phyloP scores from a whole-genome alignment of 371 early-diverging fungal genomes.

The Mortierella polycephala region DNA sequence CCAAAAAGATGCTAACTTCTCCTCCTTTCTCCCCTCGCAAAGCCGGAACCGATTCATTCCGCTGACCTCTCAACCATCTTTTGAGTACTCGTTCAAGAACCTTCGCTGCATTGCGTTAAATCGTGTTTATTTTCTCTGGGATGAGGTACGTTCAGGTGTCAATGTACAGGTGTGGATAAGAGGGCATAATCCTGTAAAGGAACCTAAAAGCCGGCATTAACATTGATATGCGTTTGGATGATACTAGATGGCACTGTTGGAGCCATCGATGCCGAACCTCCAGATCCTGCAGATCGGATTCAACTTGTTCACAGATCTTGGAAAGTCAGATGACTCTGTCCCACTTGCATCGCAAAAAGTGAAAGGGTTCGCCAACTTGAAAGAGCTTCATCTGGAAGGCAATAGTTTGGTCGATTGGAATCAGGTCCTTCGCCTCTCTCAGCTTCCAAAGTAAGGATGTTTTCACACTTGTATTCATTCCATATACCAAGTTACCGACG shows the following conservation, averaged over 20 bases:
- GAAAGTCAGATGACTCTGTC: slow-evolving; percentile 7
- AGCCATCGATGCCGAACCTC: slow-evolving; percentile 63
- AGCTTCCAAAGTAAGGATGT: slow-evolving; percentile 59
- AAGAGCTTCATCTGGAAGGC: slow-evolving; percentile 73
- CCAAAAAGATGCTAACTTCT: no score
- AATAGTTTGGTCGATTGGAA: slow-evolving; percentile 71
- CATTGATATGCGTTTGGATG: slow-evolving; percentile 13
- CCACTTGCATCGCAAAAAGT: slow-evolving; percentile 28
- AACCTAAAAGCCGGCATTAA: no score
- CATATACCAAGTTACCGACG: not conserved
- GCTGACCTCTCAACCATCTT: slow-evolving; percentile 19
- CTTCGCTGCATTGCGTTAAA: slow-evolving; percentile 60
- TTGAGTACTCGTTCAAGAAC: slow-evolving; percentile 51
- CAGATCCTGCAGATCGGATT: slow-evolving; percentile 75
- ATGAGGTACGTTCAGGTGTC: slow-evolving; percentile 37
- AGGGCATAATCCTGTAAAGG: no score
- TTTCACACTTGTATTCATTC: not conserved
- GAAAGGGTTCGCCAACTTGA: slow-evolving; percentile 61
- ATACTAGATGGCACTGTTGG: slow-evolving; percentile 56
- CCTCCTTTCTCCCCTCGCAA: not conserved
- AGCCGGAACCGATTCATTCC: slow-evolving; percentile 59
- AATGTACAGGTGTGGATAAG: no score
- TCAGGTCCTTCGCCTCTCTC: slow-evolving; percentile 59
- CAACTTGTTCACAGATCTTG: slow-evolving; percentile 61
- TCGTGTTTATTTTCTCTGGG: slow-evolving; percentile 57